A percentile compares a stretch with the other conserved stretches of the same genome.
These are phyloP conservation scores for Annona cherimola DNA, from an alignment of 164 flowering plant genomes.

Conservation along the genomic window DNA sequence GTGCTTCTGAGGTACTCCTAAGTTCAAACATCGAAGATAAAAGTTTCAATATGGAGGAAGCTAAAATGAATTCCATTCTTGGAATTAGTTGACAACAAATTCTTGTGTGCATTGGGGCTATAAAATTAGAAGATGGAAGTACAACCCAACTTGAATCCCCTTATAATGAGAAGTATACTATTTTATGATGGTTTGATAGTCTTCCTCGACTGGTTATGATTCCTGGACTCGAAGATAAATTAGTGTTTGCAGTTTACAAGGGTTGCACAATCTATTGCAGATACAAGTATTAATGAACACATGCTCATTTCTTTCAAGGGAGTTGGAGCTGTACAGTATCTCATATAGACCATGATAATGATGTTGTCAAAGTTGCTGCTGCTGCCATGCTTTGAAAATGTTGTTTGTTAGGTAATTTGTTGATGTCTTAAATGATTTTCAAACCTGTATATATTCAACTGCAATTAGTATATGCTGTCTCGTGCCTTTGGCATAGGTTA, in stretches of 20 bases:
- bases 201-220: conserved; percentile 82
- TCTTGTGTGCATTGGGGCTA: conserved; percentile 83
- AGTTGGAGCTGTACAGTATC: conserved; percentile 73
- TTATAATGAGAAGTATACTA: conserved; percentile 28
- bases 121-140: conserved; percentile 54
- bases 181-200: conserved; percentile 81
- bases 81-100: conserved; percentile 70
- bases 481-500: too few species aligned
- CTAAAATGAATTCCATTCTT: conserved; percentile 61
- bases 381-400: conserved; percentile 57
- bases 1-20: conserved; percentile 75
- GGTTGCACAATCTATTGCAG: conserved; percentile 76
- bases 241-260: conserved; percentile 39
- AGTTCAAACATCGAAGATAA: conserved; percentile 56
- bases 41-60: conserved; percentile 49
- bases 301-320: conserved; percentile 70
- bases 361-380: conserved; percentile 45
- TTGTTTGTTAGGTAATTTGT: conserved; percentile 61
- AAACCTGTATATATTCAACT: too few species aligned
- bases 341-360: conserved; percentile 42
- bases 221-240: conserved; percentile 69
- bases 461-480: too few species aligned
- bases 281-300: conserved; percentile 65
- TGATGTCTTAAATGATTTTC: not conserved
- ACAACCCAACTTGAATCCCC: conserved; percentile 24